Conservation (phyloP, 495 filamentous ascomycete species). For the Rhypophila decipiens region DNA sequence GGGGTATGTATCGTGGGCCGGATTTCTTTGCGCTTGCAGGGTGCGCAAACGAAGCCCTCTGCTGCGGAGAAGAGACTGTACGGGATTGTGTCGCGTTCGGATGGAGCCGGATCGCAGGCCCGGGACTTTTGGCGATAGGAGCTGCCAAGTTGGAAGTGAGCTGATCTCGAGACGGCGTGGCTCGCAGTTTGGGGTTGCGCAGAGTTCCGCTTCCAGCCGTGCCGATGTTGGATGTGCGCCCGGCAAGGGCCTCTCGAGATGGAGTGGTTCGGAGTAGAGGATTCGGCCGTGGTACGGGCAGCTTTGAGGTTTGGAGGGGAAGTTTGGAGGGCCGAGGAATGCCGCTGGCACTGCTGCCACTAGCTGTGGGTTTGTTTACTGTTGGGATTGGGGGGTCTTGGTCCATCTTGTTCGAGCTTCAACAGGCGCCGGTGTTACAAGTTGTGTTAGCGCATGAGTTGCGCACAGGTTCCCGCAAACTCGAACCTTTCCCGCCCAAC, state of each 20-base stretch:
- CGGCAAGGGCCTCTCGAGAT: conserved; percentile 22
- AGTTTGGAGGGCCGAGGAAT: conserved; percentile 26
- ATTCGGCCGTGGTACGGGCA: conserved; percentile 22
- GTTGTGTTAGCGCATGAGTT: too few relatives aligned
- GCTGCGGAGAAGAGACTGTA: background rate
- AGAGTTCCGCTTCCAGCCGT: conserved; percentile 6
- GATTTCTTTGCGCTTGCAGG: too few relatives aligned
- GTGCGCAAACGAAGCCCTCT: background rate
- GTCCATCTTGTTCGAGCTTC: conserved; percentile 39
- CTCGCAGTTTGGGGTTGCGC: conserved; percentile 35
- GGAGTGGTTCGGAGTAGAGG: conserved; percentile 23
- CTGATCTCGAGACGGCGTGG: conserved; percentile 37
- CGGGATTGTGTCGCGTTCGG: background rate
- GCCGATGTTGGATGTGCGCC: background rate
- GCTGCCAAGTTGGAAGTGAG: conserved; percentile 11
- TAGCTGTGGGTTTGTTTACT: conserved; percentile 12
- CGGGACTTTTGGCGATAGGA: too few relatives aligned
- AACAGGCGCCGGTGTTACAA: too few relatives aligned
- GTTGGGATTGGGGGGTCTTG: too few relatives aligned
- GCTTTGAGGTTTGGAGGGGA: conserved; percentile 22
- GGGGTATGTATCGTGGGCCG: too few relatives aligned
- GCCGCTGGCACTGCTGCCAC: conserved; percentile 3
- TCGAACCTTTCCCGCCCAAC: too few relatives aligned
- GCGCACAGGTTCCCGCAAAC: too few relatives aligned
- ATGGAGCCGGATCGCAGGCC: background rate